A percentile compares a stretch with the other conserved stretches of the same genome.
These are phyloP conservation scores for Globisporangium iwayamae DNA, from an alignment of 352 stramenopile species.

Conservation along the genomic window DNA sequence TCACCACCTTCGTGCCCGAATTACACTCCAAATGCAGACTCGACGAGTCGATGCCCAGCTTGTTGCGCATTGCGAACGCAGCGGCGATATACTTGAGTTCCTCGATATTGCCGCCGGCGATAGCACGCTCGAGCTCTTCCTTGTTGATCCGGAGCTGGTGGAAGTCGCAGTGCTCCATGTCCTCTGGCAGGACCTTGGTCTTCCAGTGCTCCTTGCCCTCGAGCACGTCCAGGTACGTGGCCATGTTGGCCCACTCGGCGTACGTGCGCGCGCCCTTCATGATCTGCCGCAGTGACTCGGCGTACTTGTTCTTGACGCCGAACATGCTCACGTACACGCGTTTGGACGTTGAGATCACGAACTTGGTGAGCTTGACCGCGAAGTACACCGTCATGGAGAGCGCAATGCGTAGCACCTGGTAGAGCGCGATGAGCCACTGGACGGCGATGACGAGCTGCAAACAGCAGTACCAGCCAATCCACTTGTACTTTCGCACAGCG, in stretches of 20 bases:
- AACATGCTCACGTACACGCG: slow-evolving; percentile 33
- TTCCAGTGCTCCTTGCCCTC: slow-evolving; percentile 68
- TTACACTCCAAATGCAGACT: slow-evolving; percentile 53
- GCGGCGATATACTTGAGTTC: slow-evolving; percentile 59
- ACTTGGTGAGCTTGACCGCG: slow-evolving; percentile 47
- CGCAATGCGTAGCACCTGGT: slow-evolving; percentile 60
- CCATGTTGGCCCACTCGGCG: slow-evolving; percentile 59
- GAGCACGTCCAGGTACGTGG: slow-evolving; percentile 51
- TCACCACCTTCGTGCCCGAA: slow-evolving; percentile 56
- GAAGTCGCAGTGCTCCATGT: slow-evolving; percentile 65
- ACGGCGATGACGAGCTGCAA: slow-evolving; percentile 56
- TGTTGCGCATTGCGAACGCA: slow-evolving; percentile 63
- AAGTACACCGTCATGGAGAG: slow-evolving; percentile 51
- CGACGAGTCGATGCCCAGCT: slow-evolving; percentile 51
- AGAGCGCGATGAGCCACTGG: slow-evolving; percentile 63
- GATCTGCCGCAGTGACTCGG: slow-evolving; percentile 45
- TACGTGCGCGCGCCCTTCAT: slow-evolving; percentile 60
- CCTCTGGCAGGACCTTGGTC: slow-evolving; percentile 31
- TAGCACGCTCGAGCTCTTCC: slow-evolving; percentile 27
- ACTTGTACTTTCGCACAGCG: slow-evolving; percentile 53
- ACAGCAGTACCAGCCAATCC: slow-evolving; percentile 54
- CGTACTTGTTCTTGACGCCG: slow-evolving; percentile 43
- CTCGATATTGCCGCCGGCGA: slow-evolving; percentile 34
- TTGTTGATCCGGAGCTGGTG: slow-evolving; percentile 41
- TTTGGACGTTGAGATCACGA: slow-evolving; percentile 23